phyloP scores from a whole-genome alignment of 2,329 filamentous ascomycete genomes.

The Fusarium buxicola region DNA sequence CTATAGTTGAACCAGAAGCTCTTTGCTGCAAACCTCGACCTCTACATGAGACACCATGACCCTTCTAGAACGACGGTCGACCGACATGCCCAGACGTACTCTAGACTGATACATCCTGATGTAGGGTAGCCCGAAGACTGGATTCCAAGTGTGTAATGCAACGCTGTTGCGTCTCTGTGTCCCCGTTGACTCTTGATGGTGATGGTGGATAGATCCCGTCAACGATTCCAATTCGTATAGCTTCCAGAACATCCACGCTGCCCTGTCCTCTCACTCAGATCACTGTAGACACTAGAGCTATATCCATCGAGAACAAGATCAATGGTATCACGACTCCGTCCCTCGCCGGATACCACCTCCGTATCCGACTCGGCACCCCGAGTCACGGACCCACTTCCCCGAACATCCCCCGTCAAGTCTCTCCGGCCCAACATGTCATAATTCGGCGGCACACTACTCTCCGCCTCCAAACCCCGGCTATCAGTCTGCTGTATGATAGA shows the following conservation, averaged over 20 bases:
- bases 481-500: neutral
- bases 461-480: neutral
- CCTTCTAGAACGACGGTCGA: too few species aligned
- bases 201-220: too few species aligned
- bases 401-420: neutral
- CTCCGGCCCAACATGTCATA: neutral
- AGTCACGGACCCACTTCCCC: neutral
- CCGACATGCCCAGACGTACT: too few species aligned
- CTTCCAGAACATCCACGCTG: neutral
- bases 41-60: too few species aligned
- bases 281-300: constrained; percentile 19
- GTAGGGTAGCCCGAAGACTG: too few species aligned
- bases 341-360: neutral
- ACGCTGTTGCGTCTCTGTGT: too few species aligned
- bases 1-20: neutral
- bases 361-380: neutral
- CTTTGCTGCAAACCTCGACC: too few species aligned
- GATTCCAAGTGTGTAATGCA: too few species aligned
- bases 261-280: neutral
- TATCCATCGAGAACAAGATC: constrained; percentile 5
- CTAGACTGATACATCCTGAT: too few species aligned
- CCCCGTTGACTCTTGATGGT: too few species aligned
- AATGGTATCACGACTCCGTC: neutral
- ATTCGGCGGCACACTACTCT: neutral
- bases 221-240: neutral